phyloP scores from a whole-genome alignment of 805 yeast species.

The Sugiyamaella americana region DNA sequence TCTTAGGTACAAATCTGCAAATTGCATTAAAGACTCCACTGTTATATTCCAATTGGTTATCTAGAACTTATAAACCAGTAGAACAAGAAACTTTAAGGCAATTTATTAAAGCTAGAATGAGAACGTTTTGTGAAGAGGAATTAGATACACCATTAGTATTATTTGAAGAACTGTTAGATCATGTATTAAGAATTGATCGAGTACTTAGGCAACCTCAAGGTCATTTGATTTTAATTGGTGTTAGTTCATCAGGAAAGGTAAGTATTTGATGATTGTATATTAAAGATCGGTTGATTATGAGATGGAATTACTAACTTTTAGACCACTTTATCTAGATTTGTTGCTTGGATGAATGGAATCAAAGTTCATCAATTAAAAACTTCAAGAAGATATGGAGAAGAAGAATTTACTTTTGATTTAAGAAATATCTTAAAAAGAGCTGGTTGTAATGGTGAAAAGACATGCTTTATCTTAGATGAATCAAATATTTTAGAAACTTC shows the following conservation, averaged over 20 bases:
- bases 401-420: conserved; percentile 63
- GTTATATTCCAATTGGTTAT: conserved; percentile 69
- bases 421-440: conserved; percentile 46
- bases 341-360: conserved; percentile 86
- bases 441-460: conserved; percentile 50
- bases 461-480: conserved; percentile 76
- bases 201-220: conserved; percentile 84
- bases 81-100: conserved; percentile 39
- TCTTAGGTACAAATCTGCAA: conserved; percentile 41
- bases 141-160: conserved; percentile 53
- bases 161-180: conserved; percentile 66
- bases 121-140: conserved; percentile 75
- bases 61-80: conserved; percentile 55
- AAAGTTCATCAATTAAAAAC: conserved; percentile 54
- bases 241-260: conserved; percentile 70
- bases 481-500: conserved; percentile 68
- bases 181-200: conserved; percentile 71
- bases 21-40: conserved; percentile 45
- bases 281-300: conserved; percentile 4
- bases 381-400: conserved; percentile 45
- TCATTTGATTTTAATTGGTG: conserved; percentile 79
- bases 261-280: no score
- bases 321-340: conserved; percentile 69
- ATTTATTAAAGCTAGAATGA: conserved; percentile 59
- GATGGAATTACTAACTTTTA: conserved; percentile 10